phyloP scores from a whole-genome alignment of 2,329 filamentous ascomycete species.

The Diaporthe citri region DNA sequence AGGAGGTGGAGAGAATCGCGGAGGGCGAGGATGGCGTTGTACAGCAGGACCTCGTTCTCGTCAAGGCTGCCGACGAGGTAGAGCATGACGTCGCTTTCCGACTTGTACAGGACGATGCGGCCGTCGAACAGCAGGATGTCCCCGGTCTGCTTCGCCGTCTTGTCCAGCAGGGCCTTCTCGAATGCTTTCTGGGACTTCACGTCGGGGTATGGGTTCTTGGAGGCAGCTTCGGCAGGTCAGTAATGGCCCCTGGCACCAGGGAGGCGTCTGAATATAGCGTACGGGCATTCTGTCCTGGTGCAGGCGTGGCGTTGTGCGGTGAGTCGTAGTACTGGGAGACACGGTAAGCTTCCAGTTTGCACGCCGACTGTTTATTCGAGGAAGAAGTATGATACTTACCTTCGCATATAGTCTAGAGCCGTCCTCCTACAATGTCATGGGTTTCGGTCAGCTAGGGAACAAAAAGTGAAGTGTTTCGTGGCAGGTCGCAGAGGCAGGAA shows the following conservation, averaged over 20 bases:
- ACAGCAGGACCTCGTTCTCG: slow-evolving; percentile 97
- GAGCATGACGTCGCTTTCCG: slow-evolving; percentile 95
- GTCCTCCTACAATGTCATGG: slow-evolving; percentile 31
- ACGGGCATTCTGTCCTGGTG: slow-evolving; percentile 45
- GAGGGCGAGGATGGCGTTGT: slow-evolving; percentile 93
- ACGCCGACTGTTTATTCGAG: slow-evolving; percentile 45
- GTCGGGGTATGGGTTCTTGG: slow-evolving; percentile 83
- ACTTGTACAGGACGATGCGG: slow-evolving; percentile 96
- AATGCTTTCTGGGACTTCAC: slow-evolving; percentile 96
- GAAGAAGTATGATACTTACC: slow-evolving; percentile 67
- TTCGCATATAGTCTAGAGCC: slow-evolving; percentile 40
- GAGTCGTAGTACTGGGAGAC: slow-evolving; percentile 75
- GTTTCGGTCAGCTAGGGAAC: slow-evolving; percentile 1
- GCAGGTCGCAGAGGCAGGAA: not conserved
- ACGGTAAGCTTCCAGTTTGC: slow-evolving; percentile 30
- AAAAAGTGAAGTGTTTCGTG: not conserved
- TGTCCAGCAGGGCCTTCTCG: slow-evolving; percentile 94
- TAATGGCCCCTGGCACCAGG: not conserved
- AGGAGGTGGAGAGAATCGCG: slow-evolving; percentile 90
- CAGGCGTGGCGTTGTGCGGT: slow-evolving; percentile 62
- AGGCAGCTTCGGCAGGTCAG: slow-evolving; percentile 44
- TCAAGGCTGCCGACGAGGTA: slow-evolving; percentile 93
- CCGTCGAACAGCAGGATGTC: slow-evolving; percentile 99
- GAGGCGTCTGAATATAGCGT: slow-evolving; percentile 41
- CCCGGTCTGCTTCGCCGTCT: slow-evolving; percentile 94